phyloP scores from a whole-genome alignment of 805 yeast genomes.

The Candida khao-thaluensis region DNA sequence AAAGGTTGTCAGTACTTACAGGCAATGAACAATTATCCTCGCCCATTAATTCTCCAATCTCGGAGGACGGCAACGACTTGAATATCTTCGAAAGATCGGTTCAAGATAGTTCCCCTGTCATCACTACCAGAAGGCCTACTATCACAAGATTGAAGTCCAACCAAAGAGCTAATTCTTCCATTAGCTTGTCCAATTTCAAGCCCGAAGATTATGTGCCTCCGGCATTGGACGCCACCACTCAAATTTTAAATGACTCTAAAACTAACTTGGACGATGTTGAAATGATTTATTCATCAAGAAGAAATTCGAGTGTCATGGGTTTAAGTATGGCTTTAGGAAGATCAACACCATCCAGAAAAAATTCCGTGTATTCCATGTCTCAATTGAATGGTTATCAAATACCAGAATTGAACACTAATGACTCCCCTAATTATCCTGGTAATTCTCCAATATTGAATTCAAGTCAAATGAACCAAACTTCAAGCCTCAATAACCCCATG shows the following conservation, averaged over 20 bases:
- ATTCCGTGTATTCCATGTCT: conserved; percentile 28
- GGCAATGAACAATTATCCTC: conserved; percentile 15
- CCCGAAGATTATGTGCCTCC: conserved; percentile 76
- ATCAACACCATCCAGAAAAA: conserved; percentile 38
- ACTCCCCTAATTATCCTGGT: conserved; percentile 9
- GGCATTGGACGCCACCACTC: conserved; percentile 72
- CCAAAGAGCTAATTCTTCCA: conserved; percentile 11
- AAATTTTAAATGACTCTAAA: conserved; percentile 57
- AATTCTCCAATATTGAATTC: conserved; percentile 6
- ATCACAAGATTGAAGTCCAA: conserved; percentile 13
- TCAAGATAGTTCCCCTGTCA: conserved; percentile 27
- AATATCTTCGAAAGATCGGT: conserved; percentile 43
- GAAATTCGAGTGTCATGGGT: conserved; percentile 54
- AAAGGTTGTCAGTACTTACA: conserved; percentile 5
- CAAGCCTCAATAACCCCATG: conserved; percentile 11
- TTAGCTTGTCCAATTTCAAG: conserved; percentile 27
- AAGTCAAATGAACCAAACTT: neutral
- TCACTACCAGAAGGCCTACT: conserved; percentile 16
- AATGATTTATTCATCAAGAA: conserved; percentile 57
- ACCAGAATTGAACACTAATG: conserved; percentile 9
- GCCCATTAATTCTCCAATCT: conserved; percentile 16
- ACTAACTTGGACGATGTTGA: conserved; percentile 69
- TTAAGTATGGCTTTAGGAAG: conserved; percentile 50
- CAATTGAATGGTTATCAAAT: conserved; percentile 15
- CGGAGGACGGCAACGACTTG: conserved; percentile 11